Evolutionary conservation across 306 rosid genomes (phyloP), one percentile per base, ranked within the genome.

Genomic region (Vicia sativa): DNA sequence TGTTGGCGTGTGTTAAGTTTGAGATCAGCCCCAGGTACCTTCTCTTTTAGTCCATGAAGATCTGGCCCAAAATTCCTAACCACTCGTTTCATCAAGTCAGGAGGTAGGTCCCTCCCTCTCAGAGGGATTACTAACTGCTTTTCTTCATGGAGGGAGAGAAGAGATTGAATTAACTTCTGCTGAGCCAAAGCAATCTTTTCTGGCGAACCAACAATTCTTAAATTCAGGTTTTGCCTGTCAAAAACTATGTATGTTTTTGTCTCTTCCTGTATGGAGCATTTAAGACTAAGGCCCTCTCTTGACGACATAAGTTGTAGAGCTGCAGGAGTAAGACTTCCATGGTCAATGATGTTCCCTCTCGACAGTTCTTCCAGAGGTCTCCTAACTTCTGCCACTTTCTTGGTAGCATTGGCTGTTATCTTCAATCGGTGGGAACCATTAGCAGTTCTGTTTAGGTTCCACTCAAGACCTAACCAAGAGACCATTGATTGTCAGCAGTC

Each of bases 391-490:
- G 97, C 96, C 48, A 95, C 90, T 2, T 66, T 84, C 82, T 59
- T 85, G 31, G 99, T 95, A 59, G 97, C 99, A 82, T 85, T 90
- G 46, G 96, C 92, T 21, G 91, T 82, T 66, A 95, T 83, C 84
- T 77, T 90, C 73, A 95, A 77, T 16, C 90, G 82, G 73, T 74
- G 73, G 56, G 95, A 88, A 64, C 97, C 97, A 56, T 82, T 95
- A 54, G 71, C 49, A 74, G 73, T 82, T 54, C 28, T 68, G 14
- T 86, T 85, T 7, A 79, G 76, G 67, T 46, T 68, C 69, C 87
- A 85, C 74, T 90, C 92, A 68, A 83, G 83, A 62, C 97, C 96
- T 90, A 23, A 28, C 54, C 74, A 61, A 75, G 75, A 72, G 54
- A 58, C 44, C 13, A 55, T 48, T 49, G 12, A 52, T 15, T 23